Base-by-base conservation (phyloP, 352 stramenopile species). In the Elongisporangium anandrum region DNA sequence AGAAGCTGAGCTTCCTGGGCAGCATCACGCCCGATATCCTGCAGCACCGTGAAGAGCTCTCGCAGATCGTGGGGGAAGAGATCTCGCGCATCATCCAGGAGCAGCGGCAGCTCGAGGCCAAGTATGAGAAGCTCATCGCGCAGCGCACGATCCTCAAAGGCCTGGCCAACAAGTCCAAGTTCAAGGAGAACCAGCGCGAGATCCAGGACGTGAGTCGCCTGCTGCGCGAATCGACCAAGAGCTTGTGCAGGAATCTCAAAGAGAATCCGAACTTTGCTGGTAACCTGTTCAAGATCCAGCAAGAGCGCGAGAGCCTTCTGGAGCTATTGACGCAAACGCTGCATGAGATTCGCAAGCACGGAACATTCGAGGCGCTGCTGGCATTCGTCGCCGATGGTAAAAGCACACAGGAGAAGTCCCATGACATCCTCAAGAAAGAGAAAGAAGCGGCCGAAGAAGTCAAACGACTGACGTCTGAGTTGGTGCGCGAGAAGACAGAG, bases 11-110 rank as follows among this genome's bases (percentile, higher is more conserved):
- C 47, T 97, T 97, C 63, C 71, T 98, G 12, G 88, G 82, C 22
- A 92, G 79, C 63, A 96, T 97, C 66, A 96, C 87, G 45, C 90
- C 91, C 17, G 90, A 97, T 59, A 90, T 97, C 53, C 69, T 97
- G 45, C 85, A 95, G 71, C 91, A 98, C 59, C 83, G 90, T 34
- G 90, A 97, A 68, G 92, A 97, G 69, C 75, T 97, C 13, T 94
- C 85, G 22, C 84, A 96, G 63, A 90, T 97, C 56, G 90, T 97
- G 45, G 92, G 92, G 45, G 88, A 97, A 56, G 91, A 97, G 70
- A 97, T 97, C 65, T 94, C 84, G 10, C 75, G 88, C n/a, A 97
- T 97, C 59, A 96, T 98, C 64, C 75, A 95, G 54, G 85, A 97
- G 47, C 90, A 98, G 63, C 80, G 88, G 1, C 72, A 88, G 51